Evolutionary conservation across 352 stramenopile genomes (phyloP).

Genomic region (Elongisporangium anandrum): DNA sequence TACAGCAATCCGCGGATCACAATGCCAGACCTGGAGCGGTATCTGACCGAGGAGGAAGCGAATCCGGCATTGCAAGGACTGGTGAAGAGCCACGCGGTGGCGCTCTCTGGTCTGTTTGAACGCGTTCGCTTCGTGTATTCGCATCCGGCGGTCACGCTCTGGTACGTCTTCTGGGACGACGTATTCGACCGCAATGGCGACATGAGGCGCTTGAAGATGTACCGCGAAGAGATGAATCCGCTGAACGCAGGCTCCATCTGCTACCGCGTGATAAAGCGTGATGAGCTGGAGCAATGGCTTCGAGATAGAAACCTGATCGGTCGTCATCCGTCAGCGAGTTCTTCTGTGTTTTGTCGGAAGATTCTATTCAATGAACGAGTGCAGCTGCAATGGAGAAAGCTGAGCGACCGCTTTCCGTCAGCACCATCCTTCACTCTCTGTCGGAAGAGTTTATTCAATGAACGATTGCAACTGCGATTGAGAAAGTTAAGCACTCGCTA

Average conservation of each 20-base stretch:
- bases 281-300: constrained; percentile 24
- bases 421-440: not conserved
- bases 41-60: constrained; percentile 6
- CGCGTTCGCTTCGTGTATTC: constrained; percentile 21
- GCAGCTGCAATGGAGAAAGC: no score
- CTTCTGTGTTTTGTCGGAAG: not conserved
- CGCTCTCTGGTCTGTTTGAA: constrained; percentile 11
- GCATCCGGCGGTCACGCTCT: constrained; percentile 24
- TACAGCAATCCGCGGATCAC: constrained; percentile 30
- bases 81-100: constrained; percentile 2
- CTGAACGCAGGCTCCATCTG: constrained; percentile 18
- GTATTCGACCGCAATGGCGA: constrained; percentile 30
- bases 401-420: no score
- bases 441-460: constrained; percentile 9
- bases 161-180: constrained; percentile 51
- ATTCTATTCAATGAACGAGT: constrained; percentile 8
- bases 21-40: constrained; percentile 16
- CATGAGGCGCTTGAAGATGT: constrained; percentile 21
- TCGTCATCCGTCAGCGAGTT: not conserved
- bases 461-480: no score
- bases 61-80: constrained; percentile 9
- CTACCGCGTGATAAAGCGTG: constrained; percentile 26
- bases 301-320: constrained; percentile 5
- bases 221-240: constrained; percentile 20
- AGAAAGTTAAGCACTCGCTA: no score